These are phyloP conservation scores for Sarcocystis neurona DNA, from an alignment of 169 alveolate genomes.

Conservation along the genomic window DNA sequence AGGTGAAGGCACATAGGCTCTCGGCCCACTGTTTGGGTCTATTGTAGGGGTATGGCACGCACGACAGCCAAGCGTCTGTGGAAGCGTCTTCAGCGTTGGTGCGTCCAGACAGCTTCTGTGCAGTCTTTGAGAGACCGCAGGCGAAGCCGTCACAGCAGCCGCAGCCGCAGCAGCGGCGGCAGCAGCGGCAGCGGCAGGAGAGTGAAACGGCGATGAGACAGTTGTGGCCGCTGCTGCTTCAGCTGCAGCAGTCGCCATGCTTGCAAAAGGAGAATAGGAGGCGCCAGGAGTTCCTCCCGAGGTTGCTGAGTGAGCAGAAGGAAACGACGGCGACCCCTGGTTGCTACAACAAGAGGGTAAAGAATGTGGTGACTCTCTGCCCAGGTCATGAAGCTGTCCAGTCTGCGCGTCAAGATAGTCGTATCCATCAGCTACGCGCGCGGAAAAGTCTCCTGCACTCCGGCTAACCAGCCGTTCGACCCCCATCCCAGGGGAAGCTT, in stretches of 20 bases:
- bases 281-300: background rate
- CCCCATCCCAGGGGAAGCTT: too few relatives aligned
- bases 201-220: background rate
- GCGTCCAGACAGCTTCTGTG: too few relatives aligned
- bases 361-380: too few relatives aligned
- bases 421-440: too few relatives aligned
- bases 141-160: conserved; percentile 14
- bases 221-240: conserved; percentile 42
- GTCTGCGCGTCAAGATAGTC: too few relatives aligned
- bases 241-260: conserved; percentile 18
- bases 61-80: too few relatives aligned
- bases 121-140: background rate
- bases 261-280: background rate
- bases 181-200: conserved; percentile 44
- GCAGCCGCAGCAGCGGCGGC: conserved; percentile 20
- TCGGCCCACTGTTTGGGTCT: background rate
- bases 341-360: too few relatives aligned
- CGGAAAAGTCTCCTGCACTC: too few relatives aligned
- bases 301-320: background rate
- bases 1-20: background rate
- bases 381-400: too few relatives aligned
- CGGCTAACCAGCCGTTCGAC: too few relatives aligned
- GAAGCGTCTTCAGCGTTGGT: too few relatives aligned
- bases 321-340: background rate
- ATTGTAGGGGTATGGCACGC: background rate